Base-by-base conservation (phyloP, 1,284 basidiomycete genomes). In the Tilletia caries region DNA sequence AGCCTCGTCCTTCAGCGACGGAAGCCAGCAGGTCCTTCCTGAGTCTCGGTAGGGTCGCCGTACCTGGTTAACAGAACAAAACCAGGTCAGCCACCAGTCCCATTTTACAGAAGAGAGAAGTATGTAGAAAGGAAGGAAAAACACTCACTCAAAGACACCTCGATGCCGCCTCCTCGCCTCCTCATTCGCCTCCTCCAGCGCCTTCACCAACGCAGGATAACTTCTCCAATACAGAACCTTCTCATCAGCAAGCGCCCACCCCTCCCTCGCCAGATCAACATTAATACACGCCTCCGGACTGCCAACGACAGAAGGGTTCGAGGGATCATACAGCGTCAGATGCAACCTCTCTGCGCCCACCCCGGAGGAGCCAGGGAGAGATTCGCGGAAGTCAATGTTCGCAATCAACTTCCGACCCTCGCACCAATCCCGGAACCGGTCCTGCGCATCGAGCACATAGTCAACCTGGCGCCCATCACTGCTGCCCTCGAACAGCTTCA, bases 321-420 rank as follows among this genome's bases (percentile, higher is more conserved):
- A 70, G 4, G 79, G 77, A 66, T 80, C 77, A 65, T 79, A 80
- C 62, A 80, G 70, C 29, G 74, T 80, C 20, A 80, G 69, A 37
- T 73, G 72, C 5, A 73, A 25, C 6, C 41, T 13, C 58, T 62
- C 18, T 18, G 58, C 58, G 13, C 60, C 60, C 34, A 10, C 29
- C 29, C 37, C 34, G n/a, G 32, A 27, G 0, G 25, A 23, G 13
- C 37, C 27, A 20, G 25, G 2, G 4, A 69, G 68, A n/a, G 73
- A 69, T 48, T 79, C 78, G 32, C 66, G 62, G 27, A 71, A 73
- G 68, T 79, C 79, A 64, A 80, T 76, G 72, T 79, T 79, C 44
- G 79, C 79, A 41, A 80, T 76, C 74, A 80, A 69, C 71, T 80
- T 80, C 4, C 73, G 69, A 3, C 76, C 78, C 46, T 79, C 78